Evolutionary conservation across 768 basidiomycete genomes (phyloP).

Genomic region (Pleurotus salmoneostramineus): DNA sequence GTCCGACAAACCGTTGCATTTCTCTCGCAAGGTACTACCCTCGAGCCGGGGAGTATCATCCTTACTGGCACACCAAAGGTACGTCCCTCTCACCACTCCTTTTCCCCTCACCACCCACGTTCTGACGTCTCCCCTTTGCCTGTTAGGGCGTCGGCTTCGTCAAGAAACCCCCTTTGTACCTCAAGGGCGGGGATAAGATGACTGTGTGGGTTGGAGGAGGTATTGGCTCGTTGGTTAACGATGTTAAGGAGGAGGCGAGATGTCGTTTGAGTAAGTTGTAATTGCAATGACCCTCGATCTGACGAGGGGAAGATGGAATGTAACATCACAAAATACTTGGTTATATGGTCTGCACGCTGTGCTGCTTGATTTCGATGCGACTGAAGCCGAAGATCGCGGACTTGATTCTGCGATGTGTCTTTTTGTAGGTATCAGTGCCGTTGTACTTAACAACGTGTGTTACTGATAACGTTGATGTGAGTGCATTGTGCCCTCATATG

Average conservation of each 20-base stretch:
- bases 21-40: slow-evolving; percentile 82
- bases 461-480: no score
- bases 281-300: neutral
- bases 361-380: no score
- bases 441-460: no score
- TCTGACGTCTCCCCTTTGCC: neutral
- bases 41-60: slow-evolving; percentile 78
- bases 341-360: no score
- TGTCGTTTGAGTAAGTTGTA: neutral
- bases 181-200: slow-evolving; percentile 74
- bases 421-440: no score
- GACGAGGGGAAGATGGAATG: no score
- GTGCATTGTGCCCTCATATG: no score
- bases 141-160: slow-evolving; percentile 68
- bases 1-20: slow-evolving; percentile 74
- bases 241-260: slow-evolving; percentile 66
- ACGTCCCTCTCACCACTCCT: neutral
- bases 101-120: neutral
- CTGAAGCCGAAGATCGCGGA: no score
- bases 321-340: no score
- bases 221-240: slow-evolving; percentile 77
- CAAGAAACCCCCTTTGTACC: slow-evolving; percentile 61
- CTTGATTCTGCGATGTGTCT: no score
- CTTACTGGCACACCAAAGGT: slow-evolving; percentile 74
- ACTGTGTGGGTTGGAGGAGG: slow-evolving; percentile 66